Evolutionary conservation across 2,329 filamentous ascomycete genomes (phyloP), one percentile per base, ranked within the genome.

Genomic region (Fusarium stilboides): DNA sequence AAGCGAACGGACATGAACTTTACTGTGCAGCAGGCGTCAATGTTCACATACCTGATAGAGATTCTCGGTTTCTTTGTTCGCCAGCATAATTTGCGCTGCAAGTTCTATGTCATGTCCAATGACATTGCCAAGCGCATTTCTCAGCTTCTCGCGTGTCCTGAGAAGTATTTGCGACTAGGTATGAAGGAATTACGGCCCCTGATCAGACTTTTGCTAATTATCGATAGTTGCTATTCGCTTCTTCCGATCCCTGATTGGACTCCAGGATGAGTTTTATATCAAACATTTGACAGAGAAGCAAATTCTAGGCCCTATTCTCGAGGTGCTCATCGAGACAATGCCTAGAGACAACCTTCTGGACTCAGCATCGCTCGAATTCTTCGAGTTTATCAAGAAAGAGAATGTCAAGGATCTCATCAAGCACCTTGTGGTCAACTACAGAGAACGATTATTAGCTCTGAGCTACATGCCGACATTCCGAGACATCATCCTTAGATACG

Each of bases 121-220:
- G 90, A 92, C 59, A 85, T 98, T 44, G 89, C 92, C 9, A 87
- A 90, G 65, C 89, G 94, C 40, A 91, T 98, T 64, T 90, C 91
- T 49, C 94, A 97, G 78, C 87, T 99, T 64, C 87, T 99, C 69
- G 84, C 85, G 44, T 94, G 91, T 63, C 90, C 90, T 12, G 93
- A 98, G 80, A 98, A 98, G 82, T 94, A 97, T 77, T 83, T 99
- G 69, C 94, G 95, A 80, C 87, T 99, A 43, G 92, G 92, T 94
- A 83, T 80, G 90, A 14, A 17, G 17, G 6, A 15, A 12, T 8
- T 2, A 6, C 13, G 14, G 7, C 6, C 8, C 8, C 1, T 17
- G 82, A 31, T 9, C 20, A 26, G 46, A 26, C 15, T 31, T 33
- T 42, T 59, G 49, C 70, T 79, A 73, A 79, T 56, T n/a, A 9